phyloP scores from a whole-genome alignment of 2,329 filamentous ascomycete species.

The Ophiostoma montium region DNA sequence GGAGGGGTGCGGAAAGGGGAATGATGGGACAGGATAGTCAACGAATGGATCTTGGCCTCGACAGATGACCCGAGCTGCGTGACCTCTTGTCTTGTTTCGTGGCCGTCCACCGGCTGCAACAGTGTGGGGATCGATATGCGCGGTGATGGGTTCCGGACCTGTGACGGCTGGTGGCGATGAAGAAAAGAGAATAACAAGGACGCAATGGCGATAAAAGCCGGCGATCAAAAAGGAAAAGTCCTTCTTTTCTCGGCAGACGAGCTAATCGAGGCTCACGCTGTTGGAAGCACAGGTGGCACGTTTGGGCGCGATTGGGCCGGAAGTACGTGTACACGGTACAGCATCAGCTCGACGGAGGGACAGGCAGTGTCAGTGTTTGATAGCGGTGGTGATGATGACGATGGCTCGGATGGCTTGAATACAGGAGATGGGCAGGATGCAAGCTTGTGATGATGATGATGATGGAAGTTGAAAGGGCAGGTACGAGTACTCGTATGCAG shows the following conservation, averaged over 20 bases:
- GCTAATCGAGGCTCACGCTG: no score
- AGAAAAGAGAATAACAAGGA: background rate
- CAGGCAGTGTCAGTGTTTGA: background rate
- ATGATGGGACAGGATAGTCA: background rate
- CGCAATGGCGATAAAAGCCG: background rate
- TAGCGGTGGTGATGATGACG: background rate
- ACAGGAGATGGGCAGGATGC: background rate
- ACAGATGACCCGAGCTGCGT: conserved; percentile 6
- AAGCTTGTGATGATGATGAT: no score
- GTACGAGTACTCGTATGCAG: background rate
- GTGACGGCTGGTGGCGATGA: background rate
- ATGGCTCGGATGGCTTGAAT: background rate
- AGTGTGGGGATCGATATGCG: conserved; percentile 1
- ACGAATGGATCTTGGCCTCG: conserved; percentile 9
- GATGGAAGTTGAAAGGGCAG: no score
- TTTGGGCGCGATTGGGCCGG: background rate
- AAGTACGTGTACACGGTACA: background rate
- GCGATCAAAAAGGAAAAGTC: no score
- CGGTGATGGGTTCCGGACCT: background rate
- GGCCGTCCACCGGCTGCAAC: conserved; percentile 1
- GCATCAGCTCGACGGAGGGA: background rate
- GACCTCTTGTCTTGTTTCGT: conserved; percentile 1
- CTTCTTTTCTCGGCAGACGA: no score
- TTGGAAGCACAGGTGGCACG: background rate
- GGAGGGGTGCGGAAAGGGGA: conserved; percentile 1